Conservation (phyloP, 805 yeast genomes). For the Ogataea haglerorum region DNA sequence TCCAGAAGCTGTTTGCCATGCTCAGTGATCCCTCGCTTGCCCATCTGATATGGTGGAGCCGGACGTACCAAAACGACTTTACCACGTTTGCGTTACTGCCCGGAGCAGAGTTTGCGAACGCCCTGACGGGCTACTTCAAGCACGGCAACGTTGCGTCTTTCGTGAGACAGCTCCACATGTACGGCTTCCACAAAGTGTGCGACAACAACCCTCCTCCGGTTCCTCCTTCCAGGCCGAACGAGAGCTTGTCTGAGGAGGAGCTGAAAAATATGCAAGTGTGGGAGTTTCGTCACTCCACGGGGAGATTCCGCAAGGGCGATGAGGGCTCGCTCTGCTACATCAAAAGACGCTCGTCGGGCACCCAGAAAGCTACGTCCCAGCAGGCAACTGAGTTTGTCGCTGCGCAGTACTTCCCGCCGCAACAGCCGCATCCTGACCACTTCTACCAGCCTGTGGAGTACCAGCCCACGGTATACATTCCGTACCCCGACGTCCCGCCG, state of each 20-base stretch:
- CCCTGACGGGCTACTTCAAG: slow-evolving; percentile 74
- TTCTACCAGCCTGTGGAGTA: slow-evolving; percentile 20
- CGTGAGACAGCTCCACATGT: slow-evolving; percentile 94
- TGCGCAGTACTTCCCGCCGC: slow-evolving; percentile 2
- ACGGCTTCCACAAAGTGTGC: slow-evolving; percentile 84
- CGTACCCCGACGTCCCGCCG: slow-evolving; percentile 15
- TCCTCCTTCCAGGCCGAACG: slow-evolving; percentile 8
- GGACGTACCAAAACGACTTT: slow-evolving; percentile 38
- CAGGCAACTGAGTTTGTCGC: slow-evolving; percentile 10
- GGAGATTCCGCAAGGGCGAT: slow-evolving; percentile 48
- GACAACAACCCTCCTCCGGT: slow-evolving; percentile 35
- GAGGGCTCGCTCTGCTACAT: slow-evolving; percentile 43
- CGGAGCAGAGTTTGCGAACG: slow-evolving; percentile 57
- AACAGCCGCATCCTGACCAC: slow-evolving; percentile 6
- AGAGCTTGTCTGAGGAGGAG: slow-evolving; percentile 3
- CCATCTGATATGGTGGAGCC: slow-evolving; percentile 63
- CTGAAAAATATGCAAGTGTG: slow-evolving; percentile 39
- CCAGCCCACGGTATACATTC: slow-evolving; percentile 18
- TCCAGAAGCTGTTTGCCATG: slow-evolving; percentile 62
- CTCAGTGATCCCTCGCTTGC: slow-evolving; percentile 50
- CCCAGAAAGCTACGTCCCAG: slow-evolving; percentile 14
- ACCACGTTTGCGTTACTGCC: slow-evolving; percentile 65
- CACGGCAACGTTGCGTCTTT: slow-evolving; percentile 93
- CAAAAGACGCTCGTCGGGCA: slow-evolving; percentile 45
- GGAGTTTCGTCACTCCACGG: slow-evolving; percentile 55